Evolutionary conservation across 2,329 filamentous ascomycete genomes (phyloP), one percentile per base, ranked within the genome.

Genomic region (Ascochyta fabae): DNA sequence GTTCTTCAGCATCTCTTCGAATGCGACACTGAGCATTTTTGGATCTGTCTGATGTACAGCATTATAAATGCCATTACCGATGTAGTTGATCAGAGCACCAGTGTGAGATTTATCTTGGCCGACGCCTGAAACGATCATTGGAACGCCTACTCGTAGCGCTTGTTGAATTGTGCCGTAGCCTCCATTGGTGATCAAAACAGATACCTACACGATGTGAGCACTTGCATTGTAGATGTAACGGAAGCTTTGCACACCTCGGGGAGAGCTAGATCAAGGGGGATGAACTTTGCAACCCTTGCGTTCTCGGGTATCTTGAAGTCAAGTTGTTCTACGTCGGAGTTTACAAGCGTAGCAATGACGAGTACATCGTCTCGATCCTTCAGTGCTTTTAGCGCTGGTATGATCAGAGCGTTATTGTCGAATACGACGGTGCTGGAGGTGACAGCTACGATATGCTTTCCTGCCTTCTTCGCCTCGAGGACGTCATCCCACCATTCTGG

Each of bases 81-180:
- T 46, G 46, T 58, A 58, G 13, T 51, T 58, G 19, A 58, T 50
- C 3, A 58, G 13, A 23, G 71, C 67, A 1, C 72, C 69, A 13
- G 78, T 75, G 60, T 83, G 78, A 4, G 71, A 66, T 77, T 79
- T 16, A 73, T 69, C 60, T 44, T 75, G 73, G 3, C 61, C 71
- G 15, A 69, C 63, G 0, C 81, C 80, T 0, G 79, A 76, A 23
- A 82, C 62, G 3, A 83, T 75, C 64, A 82, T 74, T 1, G 80
- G 80, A 16, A 81, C 77, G 0, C 79, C 79, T 52, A 79, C 77
- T 33, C 75, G 71, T 2, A 82, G 64, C 2, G 75, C 76, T 52
- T 83, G 80, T 24, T 76, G 72, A 45, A 81, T 73, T 1, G 78
- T 79, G 4, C 80, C 79, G 50, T 81, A 83, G 6, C 81, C 80